Base-by-base conservation (phyloP, 108 stramenopile species). In the Pseudonitzschia multiseries region DNA sequence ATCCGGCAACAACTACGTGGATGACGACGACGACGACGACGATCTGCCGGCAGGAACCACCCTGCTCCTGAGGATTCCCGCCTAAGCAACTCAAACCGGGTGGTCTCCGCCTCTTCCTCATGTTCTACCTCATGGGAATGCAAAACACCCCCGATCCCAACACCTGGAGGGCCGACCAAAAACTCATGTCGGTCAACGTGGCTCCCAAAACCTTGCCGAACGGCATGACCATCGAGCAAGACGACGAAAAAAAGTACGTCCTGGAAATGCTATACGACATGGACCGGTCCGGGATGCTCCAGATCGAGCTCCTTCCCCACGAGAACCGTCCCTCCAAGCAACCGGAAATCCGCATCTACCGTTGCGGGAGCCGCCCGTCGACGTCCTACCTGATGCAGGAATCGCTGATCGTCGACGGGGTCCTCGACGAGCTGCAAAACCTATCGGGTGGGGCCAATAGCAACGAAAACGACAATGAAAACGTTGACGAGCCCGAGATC, bases 321-420 rank as follows among this genome's bases (percentile, higher is more conserved):
- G 24, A n/a, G 29, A 75, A 69, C 17, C 8, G n/a, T 15, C 17
- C 12, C 14, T 8, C 40, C 5, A 29, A 27, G 9, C 82, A 84
- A 27, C 68, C 75, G n/a, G 79, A 78, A 33, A 81, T 93, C 17
- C 68, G 69, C 18, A 81, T 93, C 28, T 78, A 84, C 69, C 80
- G 92, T 41, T 65, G 89, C 22, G 92, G 92, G 5, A 74, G 82
- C 28, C 46, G 81, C 0, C 92, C 92, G 32, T 90, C 92, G 13
- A 90, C 79, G 59, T 73, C 83, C 46, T 93, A 89, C 72, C 61
- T 89, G 43, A 86, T 89, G 78, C 86, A 90, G 70, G 92, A 93
- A 65, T 81, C 89, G 0, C 69, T 86, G 41, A 79, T 93, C 56
- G 75, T 93, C 48, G 76, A 93, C 64, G 87, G 86, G 1, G 77